Evolutionary conservation across 202 grass and related monocot genomes (phyloP).

Genomic region (Panicum virgatum): DNA sequence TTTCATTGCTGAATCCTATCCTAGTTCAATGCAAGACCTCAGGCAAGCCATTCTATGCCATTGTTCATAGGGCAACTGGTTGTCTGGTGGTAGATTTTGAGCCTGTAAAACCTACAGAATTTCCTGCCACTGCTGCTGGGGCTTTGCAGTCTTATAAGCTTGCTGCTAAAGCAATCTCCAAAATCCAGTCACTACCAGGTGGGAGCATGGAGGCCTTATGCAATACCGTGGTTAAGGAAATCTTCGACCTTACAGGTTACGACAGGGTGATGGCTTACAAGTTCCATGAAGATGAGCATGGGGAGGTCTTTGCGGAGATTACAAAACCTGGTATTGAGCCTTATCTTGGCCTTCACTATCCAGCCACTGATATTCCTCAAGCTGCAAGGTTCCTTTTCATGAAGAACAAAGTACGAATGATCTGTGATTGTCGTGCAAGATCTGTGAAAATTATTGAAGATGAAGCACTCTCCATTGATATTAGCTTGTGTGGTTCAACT

Average conservation of each 20-base stretch:
- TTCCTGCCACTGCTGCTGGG: constrained; percentile 86
- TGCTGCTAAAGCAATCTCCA: constrained; percentile 92
- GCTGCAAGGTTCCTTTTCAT: constrained; percentile 94
- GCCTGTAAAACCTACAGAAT: constrained; percentile 76
- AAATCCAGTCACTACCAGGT: constrained; percentile 83
- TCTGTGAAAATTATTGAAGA: constrained; percentile 72
- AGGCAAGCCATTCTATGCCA: constrained; percentile 92
- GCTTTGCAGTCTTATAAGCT: constrained; percentile 99
- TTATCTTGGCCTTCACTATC: constrained; percentile 90
- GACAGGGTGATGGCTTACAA: constrained; percentile 96
- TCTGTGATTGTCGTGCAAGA: constrained; percentile 84
- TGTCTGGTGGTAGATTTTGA: constrained; percentile 89
- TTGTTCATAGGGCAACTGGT: constrained; percentile 80
- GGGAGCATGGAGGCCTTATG: constrained; percentile 74
- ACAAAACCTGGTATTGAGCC: constrained; percentile 89
- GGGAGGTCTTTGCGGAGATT: constrained; percentile 80
- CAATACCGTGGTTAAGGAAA: constrained; percentile 72
- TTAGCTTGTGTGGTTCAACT: constrained; percentile 86
- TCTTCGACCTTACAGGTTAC: constrained; percentile 96
- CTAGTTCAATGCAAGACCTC: constrained; percentile 89
- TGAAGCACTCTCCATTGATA: constrained; percentile 62
- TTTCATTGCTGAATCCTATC: constrained; percentile 88
- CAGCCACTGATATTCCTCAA: constrained; percentile 93
- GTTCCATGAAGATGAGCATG: constrained; percentile 97
- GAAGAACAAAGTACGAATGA: constrained; percentile 97